Base-by-base conservation (phyloP, 2,329 filamentous ascomycete genomes). In the Seiridium cupressi region DNA sequence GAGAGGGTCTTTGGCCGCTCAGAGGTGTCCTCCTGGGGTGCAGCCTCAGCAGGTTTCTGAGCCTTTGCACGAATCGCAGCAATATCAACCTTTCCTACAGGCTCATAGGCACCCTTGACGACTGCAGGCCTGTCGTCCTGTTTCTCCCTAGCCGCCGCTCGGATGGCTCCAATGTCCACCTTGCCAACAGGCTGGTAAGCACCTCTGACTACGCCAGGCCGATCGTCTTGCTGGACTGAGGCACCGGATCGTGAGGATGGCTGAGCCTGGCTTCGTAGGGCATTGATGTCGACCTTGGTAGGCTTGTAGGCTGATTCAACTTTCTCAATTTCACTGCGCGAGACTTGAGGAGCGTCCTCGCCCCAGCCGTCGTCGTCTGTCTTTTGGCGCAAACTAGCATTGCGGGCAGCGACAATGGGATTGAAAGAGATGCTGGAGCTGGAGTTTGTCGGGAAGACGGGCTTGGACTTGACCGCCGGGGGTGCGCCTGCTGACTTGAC, bases 31-130 rank as follows among this genome's bases (percentile, higher is more conserved):
- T 72, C 67, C 48, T 70, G 70, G 44, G 77, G 75, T 51, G 68
- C 63, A n/a, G 67, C 38, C 36, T 72, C 68, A 36, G 76, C 72
- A 53, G 84, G 84, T 64, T 86, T 89, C 74, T 95, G 91, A 5
- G 92, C 89, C 74, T 87, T 89, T 31, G 94, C 89, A 64, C 92
- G 87, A 70, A 99, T 97, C 31, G 94, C 93, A 48, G 92, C 92
- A 75, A 99, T 98, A 68, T 99, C 95, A 8, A 99, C 94, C 77
- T 97, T 98, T 51, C 95, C 95, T 26, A 98, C 82, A 2, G 95
- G 95, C 74, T 98, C 91, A 71, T 99, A 99, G 32, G 93, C 86
- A 47, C 95, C 95, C 77, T 96, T 98, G 26, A 98, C 91, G 4
- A 87, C 85, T 1, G 89, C 85, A 3, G 95, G 95, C 59, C 93